Conservation (phyloP, 495 filamentous ascomycete genomes). For the Penicillium roqueforti region DNA sequence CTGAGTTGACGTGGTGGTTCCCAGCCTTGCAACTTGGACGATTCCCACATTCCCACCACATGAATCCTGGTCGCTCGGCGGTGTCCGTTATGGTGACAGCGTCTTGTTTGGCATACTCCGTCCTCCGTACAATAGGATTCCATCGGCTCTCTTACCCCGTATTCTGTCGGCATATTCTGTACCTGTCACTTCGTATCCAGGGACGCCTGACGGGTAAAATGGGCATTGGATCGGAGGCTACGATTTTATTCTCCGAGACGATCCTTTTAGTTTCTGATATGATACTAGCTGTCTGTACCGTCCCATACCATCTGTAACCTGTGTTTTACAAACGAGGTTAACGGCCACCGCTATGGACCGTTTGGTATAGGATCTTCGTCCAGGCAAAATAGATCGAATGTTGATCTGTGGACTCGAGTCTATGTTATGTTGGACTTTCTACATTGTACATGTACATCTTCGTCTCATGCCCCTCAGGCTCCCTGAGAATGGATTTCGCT, state of each 20-base stretch:
- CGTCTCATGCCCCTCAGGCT: neutral
- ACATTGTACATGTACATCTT: neutral
- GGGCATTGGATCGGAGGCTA: constrained; percentile 9
- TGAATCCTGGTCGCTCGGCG: constrained; percentile 10
- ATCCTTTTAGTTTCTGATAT: constrained; percentile 15
- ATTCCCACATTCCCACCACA: constrained; percentile 19
- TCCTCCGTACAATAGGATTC: constrained; percentile 9
- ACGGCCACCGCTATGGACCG: constrained; percentile 4
- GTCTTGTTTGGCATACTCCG: no score
- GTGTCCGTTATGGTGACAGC: constrained; percentile 14
- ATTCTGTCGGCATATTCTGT: neutral
- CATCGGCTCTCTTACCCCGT: constrained; percentile 4
- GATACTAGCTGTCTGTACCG: neutral
- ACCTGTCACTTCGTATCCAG: neutral
- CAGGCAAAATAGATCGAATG: constrained; percentile 9
- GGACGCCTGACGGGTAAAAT: neutral
- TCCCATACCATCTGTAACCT: constrained; percentile 2
- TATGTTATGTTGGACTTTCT: neutral
- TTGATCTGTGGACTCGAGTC: neutral
- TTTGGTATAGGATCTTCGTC: constrained; percentile 8
- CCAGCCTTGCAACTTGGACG: constrained; percentile 12
- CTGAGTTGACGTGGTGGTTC: constrained; percentile 3
- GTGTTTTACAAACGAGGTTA: constrained; percentile 3
- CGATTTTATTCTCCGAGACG: constrained; percentile 8
- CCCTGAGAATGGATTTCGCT: neutral